Conservation (phyloP, 1,284 basidiomycete species). For the Heimioporus punctisporus region DNA sequence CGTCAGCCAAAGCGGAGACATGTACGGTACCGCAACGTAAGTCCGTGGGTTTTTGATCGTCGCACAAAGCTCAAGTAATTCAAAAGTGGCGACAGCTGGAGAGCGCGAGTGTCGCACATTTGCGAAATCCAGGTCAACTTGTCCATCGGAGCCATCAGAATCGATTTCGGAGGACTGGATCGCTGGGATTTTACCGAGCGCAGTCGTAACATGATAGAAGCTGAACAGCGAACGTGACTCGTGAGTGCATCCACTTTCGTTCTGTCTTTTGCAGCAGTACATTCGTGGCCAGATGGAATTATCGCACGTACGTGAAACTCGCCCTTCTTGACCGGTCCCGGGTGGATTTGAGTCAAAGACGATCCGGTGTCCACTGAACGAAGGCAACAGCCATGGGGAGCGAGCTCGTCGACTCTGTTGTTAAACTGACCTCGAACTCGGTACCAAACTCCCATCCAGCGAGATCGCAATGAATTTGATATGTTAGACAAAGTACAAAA, state of each 20-base stretch:
- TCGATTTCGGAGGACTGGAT: conserved; percentile 77
- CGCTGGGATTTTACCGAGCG: conserved; percentile 70
- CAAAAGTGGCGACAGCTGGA: conserved; percentile 77
- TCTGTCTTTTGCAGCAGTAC: neutral
- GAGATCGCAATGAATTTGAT: conserved; percentile 21
- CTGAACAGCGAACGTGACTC: conserved; percentile 17
- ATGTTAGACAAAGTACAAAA: conserved; percentile 25
- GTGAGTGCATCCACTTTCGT: neutral
- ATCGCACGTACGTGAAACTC: too few species aligned
- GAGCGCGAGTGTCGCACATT: conserved; percentile 67
- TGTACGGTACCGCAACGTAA: conserved; percentile 77
- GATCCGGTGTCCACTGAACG: too few species aligned
- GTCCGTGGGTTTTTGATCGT: conserved; percentile 26
- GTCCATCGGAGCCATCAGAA: conserved; percentile 60
- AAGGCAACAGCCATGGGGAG: too few species aligned
- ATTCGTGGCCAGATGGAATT: too few species aligned
- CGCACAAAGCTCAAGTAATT: conserved; percentile 9
- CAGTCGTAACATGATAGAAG: conserved; percentile 60
- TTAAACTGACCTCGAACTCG: too few species aligned
- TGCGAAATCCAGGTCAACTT: conserved; percentile 74
- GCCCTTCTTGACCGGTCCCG: too few species aligned
- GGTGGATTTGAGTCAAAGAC: too few species aligned
- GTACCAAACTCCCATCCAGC: too few species aligned
- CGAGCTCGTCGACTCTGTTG: too few species aligned
- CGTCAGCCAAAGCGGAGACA: conserved; percentile 58